Conservation (phyloP, 345 rosid genomes). For the Melaleuca alternifolia region DNA sequence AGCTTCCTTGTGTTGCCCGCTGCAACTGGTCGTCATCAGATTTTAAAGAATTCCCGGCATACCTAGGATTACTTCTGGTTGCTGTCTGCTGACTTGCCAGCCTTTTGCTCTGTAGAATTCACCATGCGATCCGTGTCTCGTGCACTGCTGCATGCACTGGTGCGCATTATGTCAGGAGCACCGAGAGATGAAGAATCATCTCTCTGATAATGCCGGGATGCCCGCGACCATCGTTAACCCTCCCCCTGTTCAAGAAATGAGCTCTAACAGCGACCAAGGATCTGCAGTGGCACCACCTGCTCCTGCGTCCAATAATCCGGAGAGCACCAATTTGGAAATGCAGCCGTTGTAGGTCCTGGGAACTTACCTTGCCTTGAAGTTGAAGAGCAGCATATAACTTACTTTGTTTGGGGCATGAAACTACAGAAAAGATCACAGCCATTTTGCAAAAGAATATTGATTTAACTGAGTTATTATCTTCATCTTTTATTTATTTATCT, state of each 20-base stretch:
- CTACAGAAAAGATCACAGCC: not conserved
- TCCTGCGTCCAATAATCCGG: slow-evolving; percentile 28
- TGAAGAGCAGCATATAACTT: not conserved
- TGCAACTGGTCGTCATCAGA: not conserved
- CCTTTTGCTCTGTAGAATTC: slow-evolving; percentile 41
- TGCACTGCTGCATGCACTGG: slow-evolving; percentile 85
- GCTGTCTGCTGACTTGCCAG: not conserved
- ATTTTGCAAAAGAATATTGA: not conserved
- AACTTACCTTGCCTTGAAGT: not conserved
- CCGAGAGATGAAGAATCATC: slow-evolving; percentile 82
- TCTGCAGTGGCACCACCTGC: slow-evolving; percentile 8
- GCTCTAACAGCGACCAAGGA: slow-evolving; percentile 18
- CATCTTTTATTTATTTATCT: not conserved
- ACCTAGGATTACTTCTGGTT: not conserved
- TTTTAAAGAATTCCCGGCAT: not conserved
- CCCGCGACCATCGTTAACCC: slow-evolving; percentile 49
- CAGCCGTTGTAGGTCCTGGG: slow-evolving; percentile 30
- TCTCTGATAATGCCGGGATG: slow-evolving; percentile 31
- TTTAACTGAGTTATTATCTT: not conserved
- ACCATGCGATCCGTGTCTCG: slow-evolving; percentile 77
- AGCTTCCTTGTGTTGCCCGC: not conserved
- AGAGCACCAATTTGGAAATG: slow-evolving; percentile 32
- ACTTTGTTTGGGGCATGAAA: not conserved
- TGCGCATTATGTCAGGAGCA: slow-evolving; percentile 93
- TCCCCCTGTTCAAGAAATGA: slow-evolving; percentile 77